Conservation (phyloP, 2,329 filamentous ascomycete genomes). For the Aspergillus tanneri region DNA sequence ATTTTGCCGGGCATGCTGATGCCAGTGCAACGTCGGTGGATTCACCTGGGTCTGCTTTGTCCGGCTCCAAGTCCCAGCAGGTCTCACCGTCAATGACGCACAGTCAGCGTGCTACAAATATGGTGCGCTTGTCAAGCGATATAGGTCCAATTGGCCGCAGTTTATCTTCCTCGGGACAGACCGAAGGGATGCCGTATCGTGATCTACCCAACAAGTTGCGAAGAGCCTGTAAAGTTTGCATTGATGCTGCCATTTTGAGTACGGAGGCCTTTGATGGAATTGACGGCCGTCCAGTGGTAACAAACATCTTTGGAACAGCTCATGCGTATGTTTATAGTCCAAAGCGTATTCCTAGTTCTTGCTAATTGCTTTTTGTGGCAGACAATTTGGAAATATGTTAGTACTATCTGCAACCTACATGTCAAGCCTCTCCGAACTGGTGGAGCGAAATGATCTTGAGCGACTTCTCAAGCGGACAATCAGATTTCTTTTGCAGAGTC, state of each 20-base stretch:
- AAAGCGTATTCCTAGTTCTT: background rate
- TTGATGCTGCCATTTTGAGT: slow-evolving; percentile 76
- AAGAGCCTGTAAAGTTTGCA: slow-evolving; percentile 59
- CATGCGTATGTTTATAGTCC: slow-evolving; percentile 70
- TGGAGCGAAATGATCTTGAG: slow-evolving; percentile 58
- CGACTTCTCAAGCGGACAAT: slow-evolving; percentile 72
- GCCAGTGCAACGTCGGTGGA: slow-evolving; percentile 25
- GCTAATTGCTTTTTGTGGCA: slow-evolving; percentile 39
- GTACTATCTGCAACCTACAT: slow-evolving; percentile 80
- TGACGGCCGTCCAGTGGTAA: slow-evolving; percentile 70
- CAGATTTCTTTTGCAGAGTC: slow-evolving; percentile 67
- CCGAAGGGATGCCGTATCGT: slow-evolving; percentile 14
- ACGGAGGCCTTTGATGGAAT: slow-evolving; percentile 75
- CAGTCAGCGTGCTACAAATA: slow-evolving; percentile 28
- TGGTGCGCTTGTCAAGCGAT: slow-evolving; percentile 36
- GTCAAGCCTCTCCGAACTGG: slow-evolving; percentile 61
- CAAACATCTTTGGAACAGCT: slow-evolving; percentile 93
- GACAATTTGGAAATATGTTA: slow-evolving; percentile 95
- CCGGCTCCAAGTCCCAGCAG: slow-evolving; percentile 33
- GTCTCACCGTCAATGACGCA: slow-evolving; percentile 38
- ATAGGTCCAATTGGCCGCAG: slow-evolving; percentile 31
- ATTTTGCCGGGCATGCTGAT: slow-evolving; percentile 49
- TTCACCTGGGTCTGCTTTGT: slow-evolving; percentile 33
- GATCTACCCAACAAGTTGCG: slow-evolving; percentile 48
- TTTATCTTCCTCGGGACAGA: slow-evolving; percentile 3